Evolutionary conservation across 345 rosid species (phyloP).

Genomic region (Combretum micranthum): DNA sequence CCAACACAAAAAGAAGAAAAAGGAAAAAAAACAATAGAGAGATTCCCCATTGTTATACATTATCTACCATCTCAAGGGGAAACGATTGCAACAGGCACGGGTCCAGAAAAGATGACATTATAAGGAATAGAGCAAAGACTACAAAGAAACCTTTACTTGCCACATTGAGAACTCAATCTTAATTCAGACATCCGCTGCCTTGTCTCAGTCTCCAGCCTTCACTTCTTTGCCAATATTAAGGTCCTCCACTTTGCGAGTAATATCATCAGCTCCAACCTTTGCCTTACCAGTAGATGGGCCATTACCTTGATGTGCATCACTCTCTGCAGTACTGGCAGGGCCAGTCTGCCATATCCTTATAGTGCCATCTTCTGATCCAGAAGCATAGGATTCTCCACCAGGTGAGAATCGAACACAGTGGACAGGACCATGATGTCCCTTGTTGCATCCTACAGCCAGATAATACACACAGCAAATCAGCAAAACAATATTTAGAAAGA

Average conservation of each 20-base stretch:
- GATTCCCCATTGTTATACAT: too few species aligned
- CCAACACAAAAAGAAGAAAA: too few species aligned
- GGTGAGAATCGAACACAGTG: conserved; percentile 92
- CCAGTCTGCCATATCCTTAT: conserved; percentile 58
- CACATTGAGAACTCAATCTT: neutral
- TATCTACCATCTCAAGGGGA: too few species aligned
- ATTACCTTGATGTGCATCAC: conserved; percentile 14
- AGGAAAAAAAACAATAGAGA: too few species aligned
- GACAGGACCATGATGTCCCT: conserved; percentile 98
- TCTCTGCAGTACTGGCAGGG: conserved; percentile 28
- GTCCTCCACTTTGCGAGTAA: conserved; percentile 19
- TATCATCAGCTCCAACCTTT: conserved; percentile 22
- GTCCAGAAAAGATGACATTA: neutral
- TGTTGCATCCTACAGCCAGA: conserved; percentile 72
- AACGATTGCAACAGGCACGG: too few species aligned
- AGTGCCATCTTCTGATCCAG: conserved; percentile 98
- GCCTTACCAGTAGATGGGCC: conserved; percentile 19
- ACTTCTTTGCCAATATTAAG: conserved; percentile 22
- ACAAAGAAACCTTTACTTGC: neutral
- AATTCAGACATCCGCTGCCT: conserved; percentile 10
- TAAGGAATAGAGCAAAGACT: neutral
- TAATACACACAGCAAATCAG: neutral
- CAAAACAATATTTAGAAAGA: neutral
- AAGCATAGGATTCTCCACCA: conserved; percentile 87
- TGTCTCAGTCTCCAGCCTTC: conserved; percentile 18